phyloP scores from a whole-genome alignment of 345 rosid species.

The Psidium friedrichsthalianum region DNA sequence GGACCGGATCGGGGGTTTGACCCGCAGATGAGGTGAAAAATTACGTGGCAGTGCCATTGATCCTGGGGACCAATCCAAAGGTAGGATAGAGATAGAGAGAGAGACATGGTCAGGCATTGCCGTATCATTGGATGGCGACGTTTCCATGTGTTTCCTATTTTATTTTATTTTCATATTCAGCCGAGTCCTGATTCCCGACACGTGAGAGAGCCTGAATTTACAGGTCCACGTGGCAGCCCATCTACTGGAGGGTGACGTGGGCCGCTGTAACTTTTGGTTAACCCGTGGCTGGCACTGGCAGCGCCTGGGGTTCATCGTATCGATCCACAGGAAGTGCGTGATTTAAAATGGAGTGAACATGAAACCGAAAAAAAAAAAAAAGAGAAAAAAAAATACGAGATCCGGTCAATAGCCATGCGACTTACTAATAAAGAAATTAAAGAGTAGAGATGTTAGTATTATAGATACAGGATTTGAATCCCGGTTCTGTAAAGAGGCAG shows the following conservation, averaged over 20 bases:
- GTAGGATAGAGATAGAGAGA: not conserved
- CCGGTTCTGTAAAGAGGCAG: no score
- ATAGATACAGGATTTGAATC: no score
- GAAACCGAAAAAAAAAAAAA: not conserved
- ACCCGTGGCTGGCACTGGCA: no score
- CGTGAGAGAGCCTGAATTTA: not conserved
- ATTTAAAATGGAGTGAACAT: not conserved
- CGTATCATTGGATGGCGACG: not conserved
- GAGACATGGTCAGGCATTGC: not conserved
- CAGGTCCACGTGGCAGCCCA: not conserved
- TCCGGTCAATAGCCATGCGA: no score
- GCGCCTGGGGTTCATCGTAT: not conserved
- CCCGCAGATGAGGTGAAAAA: not conserved
- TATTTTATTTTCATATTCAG: not conserved
- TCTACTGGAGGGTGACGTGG: not conserved
- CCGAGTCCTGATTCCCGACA: not conserved
- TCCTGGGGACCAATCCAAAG: not conserved
- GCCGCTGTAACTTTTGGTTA: no score
- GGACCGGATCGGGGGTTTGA: not conserved
- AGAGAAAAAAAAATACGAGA: no score
- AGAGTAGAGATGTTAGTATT: no score
- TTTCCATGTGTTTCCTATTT: not conserved
- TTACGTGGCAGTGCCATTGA: not conserved
- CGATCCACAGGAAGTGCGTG: not conserved
- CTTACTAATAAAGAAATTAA: no score